These are phyloP conservation scores for Flammula alnicola DNA, from an alignment of 1,284 basidiomycete genomes.

Conservation along the genomic window DNA sequence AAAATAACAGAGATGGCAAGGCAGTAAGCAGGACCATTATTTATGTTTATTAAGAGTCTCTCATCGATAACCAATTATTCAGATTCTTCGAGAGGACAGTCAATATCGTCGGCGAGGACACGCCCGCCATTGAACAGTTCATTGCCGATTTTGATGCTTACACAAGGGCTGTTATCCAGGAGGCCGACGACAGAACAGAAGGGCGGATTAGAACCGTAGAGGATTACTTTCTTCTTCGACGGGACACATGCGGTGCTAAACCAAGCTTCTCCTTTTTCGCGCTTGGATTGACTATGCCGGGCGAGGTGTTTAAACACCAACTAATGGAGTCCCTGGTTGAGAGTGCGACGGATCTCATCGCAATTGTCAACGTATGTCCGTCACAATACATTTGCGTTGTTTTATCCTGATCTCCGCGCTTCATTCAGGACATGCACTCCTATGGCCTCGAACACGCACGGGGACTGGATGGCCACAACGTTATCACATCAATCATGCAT, in stretches of 20 bases:
- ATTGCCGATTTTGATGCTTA: constrained; percentile 38
- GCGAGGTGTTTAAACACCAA: constrained; percentile 36
- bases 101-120: constrained; percentile 18
- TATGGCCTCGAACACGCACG: constrained; percentile 37
- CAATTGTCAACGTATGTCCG: constrained; percentile 32
- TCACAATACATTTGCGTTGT: neutral
- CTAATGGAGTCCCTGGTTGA: constrained; percentile 27
- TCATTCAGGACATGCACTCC: constrained; percentile 36
- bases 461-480: constrained; percentile 36
- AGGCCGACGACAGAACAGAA: constrained; percentile 38
- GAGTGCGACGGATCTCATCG: constrained; percentile 30
- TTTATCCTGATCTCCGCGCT: neutral
- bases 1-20: constrained; percentile 24
- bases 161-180: constrained; percentile 35
- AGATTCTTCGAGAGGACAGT: constrained; percentile 24
- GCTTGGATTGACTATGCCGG: constrained; percentile 37
- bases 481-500: constrained; percentile 38
- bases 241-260: constrained; percentile 38
- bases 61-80: neutral
- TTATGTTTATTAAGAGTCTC: neutral
- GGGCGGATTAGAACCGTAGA: constrained; percentile 37
- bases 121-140: constrained; percentile 31
- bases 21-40: constrained; percentile 17
- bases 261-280: constrained; percentile 38
- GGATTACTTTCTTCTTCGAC: constrained; percentile 39